Base-by-base conservation (phyloP, 805 yeast genomes). In the Nakazawaea ernobii region DNA sequence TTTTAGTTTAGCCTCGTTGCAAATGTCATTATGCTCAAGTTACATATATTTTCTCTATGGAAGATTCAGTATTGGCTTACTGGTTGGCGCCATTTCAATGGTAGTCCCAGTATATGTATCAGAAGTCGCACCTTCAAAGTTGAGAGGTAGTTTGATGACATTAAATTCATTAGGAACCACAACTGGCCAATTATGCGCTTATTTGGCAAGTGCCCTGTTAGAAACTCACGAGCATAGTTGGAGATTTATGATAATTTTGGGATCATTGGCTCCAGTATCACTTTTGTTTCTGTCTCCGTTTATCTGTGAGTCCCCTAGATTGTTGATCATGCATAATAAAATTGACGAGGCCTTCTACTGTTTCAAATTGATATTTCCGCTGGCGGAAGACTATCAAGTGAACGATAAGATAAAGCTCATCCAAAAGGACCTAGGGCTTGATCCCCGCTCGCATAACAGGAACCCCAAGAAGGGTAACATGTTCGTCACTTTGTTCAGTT, bases 51-150 rank as follows among this genome's bases (percentile, higher is more conserved):
- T 76, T 48, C 62, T 71, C 32, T 53, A 68, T 43, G 92, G 92
- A 1, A 69, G 92, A 49, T 70, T 77, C 29, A 60, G 81, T 30
- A 75, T 85, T 13, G 91, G 91, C n/a, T 56, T 82, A 26, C 89
- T 85, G 8, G 81, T 86, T 24, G 94, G 94, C 13, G 75, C 77
- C 27, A 83, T 86, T 6, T 77, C 90, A 0, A 85, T 84, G 55
- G 70, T 82, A 36, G 79, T 82, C 2, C 92, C 84, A 0, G 69
- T 77, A 11, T 79, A 74, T 56, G 65, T 79, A 11, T 71, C 80
- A 24, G 85, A 79, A 57, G 64, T 77, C 27, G 67, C 76, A 3
- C 75, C 77, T 2, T 61, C 71, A 3, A 61, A 55, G 20, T 58
- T 59, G 9, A 62, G 76, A 53, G 75, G 75, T 2, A 58, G 62